Base-by-base conservation (phyloP, 2,329 filamentous ascomycete genomes). In the Reticulascus tulasneorum region DNA sequence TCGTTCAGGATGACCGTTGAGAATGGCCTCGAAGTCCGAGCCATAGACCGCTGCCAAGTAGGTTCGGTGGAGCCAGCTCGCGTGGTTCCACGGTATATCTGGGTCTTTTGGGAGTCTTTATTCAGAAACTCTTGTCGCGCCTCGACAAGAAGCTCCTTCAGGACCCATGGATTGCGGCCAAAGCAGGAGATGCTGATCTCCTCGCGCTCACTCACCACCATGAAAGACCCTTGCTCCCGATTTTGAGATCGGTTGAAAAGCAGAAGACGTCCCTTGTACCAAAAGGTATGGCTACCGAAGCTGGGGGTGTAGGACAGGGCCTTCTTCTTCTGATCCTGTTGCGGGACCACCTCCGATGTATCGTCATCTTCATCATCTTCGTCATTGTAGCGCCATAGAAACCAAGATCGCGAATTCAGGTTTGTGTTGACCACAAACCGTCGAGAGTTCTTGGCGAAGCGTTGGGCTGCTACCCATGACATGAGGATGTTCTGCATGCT, bases 271-370 rank as follows among this genome's bases (percentile, higher is more conserved):
- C 73, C 67, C 29, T 69, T 71, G 56, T 80, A 86, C 72, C 77
- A 82, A 58, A 88, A 87, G 50, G 74, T 77, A 54, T 86, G 79
- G 4, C 62, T 73, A 7, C 83, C 84, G 37, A 79, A 76, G 0
- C 76, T 75, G 0, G 84, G 84, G 0, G 82, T 86, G 58, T 83
- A 86, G 12, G 69, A 62, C 3, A 79, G 61, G 3, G 63, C 52
- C 54, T 73, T 76, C 50, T 69, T 73, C 47, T 63, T 62, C 44
- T 53, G 50, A 23, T 42, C 44, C 7, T 27, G 29, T 19, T 36
- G 29, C 3, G 21, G n/a, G 10, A 20, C 6, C 26, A 33, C 13
- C 19, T 34, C 38, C 25, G 43, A 41, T 7, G 60, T 63, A 4
- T 66, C 64, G 1, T 71, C 64, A 1, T 71, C 63, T 0, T 73